phyloP scores from a whole-genome alignment of 768 basidiomycete genomes.

The Auricularia sp. region DNA sequence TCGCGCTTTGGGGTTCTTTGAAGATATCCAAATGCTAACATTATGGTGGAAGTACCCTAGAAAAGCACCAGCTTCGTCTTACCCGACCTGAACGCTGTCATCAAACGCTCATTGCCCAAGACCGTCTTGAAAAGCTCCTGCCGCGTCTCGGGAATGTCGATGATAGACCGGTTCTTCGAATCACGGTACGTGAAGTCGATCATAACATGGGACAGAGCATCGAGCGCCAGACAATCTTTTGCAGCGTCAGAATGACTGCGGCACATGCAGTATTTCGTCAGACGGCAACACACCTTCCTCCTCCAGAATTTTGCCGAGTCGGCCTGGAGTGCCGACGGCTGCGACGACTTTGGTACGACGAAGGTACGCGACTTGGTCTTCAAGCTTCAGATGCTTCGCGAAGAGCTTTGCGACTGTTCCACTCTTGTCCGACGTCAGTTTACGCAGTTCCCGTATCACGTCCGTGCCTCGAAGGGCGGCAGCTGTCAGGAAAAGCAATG shows the following conservation, averaged over 20 bases:
- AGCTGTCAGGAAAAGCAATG: conserved; percentile 71
- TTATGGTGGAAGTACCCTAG: conserved; percentile 23
- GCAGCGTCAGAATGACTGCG: conserved; percentile 5
- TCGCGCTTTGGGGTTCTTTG: too few species aligned
- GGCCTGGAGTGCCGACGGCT: conserved; percentile 86
- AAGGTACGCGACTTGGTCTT: conserved; percentile 79
- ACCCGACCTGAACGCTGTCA: conserved; percentile 56
- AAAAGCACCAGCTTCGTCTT: conserved; percentile 76
- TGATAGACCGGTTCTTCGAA: conserved; percentile 59
- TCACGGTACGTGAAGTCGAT: conserved; percentile 69
- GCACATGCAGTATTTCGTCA: neutral
- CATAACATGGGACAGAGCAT: conserved; percentile 75
- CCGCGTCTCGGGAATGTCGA: conserved; percentile 79
- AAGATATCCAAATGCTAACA: too few species aligned
- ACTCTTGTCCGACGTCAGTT: conserved; percentile 67
- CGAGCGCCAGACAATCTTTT: conserved; percentile 58
- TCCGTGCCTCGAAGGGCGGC: conserved; percentile 93
- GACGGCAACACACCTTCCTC: conserved; percentile 6
- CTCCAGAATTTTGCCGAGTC: conserved; percentile 69
- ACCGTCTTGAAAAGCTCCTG: conserved; percentile 72
- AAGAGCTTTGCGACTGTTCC: conserved; percentile 94
- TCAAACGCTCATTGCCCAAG: conserved; percentile 50
- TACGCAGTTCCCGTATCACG: conserved; percentile 63
- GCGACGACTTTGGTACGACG: conserved; percentile 76
- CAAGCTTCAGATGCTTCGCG: conserved; percentile 86